Conservation (phyloP, 2,329 filamentous ascomycete genomes). For the Clonostachys solani region DNA sequence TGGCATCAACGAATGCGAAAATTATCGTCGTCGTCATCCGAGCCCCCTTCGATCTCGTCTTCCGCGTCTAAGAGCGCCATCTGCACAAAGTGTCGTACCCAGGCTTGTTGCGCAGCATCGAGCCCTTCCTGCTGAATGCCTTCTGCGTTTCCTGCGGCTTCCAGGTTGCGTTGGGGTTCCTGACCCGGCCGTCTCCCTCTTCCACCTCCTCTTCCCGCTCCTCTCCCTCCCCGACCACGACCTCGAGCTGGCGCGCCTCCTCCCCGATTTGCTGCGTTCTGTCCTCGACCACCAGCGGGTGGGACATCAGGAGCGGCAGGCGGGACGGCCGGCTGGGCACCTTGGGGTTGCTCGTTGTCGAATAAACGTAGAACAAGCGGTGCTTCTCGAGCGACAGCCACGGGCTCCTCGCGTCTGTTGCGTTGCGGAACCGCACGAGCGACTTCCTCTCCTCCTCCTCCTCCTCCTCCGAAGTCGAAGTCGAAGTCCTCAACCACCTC, state of each 20-base stretch:
- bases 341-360: constrained; percentile 22
- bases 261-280: constrained; percentile 7
- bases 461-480: background rate
- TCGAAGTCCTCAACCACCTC: too few species aligned
- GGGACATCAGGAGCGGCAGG: constrained; percentile 22
- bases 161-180: constrained; percentile 14
- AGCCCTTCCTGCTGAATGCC: constrained; percentile 16
- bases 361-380: constrained; percentile 52
- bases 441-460: background rate
- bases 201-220: constrained; percentile 6
- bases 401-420: constrained; percentile 20
- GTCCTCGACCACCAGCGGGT: constrained; percentile 18
- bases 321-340: constrained; percentile 13
- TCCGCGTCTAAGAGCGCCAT: constrained; percentile 50
- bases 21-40: constrained; percentile 9
- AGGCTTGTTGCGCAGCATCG: constrained; percentile 42
- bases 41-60: constrained; percentile 39
- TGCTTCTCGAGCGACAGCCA: constrained; percentile 49
- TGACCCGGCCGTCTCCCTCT: constrained; percentile 2
- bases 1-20: background rate
- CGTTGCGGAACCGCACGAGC: background rate
- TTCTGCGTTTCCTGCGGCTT: constrained; percentile 1
- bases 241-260: constrained; percentile 2
- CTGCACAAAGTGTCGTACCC: constrained; percentile 50
- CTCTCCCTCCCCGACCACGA: constrained; percentile 12